Conservation (phyloP, 73 alveolate species). For the Symbiodinium pilosum region DNA sequence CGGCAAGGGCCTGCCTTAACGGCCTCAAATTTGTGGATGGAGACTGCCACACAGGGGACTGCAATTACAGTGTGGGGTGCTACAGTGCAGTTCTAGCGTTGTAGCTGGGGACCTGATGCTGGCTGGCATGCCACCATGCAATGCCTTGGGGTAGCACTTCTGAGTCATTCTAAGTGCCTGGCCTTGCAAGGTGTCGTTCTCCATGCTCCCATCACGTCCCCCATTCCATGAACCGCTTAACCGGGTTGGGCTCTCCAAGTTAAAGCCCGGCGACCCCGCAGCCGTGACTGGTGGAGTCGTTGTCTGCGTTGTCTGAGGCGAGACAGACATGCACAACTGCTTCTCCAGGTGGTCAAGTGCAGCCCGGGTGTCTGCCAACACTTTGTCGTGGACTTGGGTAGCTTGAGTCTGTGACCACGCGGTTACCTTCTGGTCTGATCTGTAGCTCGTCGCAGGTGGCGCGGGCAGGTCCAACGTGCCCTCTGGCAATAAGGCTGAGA, state of each 20-base stretch:
- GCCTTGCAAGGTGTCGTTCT: too few relatives aligned
- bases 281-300: conserved; percentile 6
- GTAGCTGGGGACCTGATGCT: too few relatives aligned
- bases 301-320: not conserved
- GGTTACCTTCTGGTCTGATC: not conserved
- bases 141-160: too few relatives aligned
- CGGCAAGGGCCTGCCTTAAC: too few relatives aligned
- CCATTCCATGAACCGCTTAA: not conserved
- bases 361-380: conserved; percentile 64
- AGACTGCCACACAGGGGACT: too few relatives aligned
- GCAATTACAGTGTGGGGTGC: too few relatives aligned
- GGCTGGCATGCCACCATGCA: too few relatives aligned
- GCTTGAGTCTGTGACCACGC: not conserved
- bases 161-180: too few relatives aligned
- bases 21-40: too few relatives aligned
- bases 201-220: too few relatives aligned
- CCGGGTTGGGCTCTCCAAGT: conserved; percentile 47
- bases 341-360: conserved; percentile 57
- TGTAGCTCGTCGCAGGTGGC: not conserved
- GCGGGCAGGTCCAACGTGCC: not conserved
- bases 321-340: conserved; percentile 10
- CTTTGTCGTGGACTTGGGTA: conserved; percentile 8
- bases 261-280: conserved; percentile 82
- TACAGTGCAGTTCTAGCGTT: too few relatives aligned
- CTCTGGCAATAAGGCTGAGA: not conserved